Conservation (phyloP, 2,329 filamentous ascomycete species). For the Dactylellina leptospora region DNA sequence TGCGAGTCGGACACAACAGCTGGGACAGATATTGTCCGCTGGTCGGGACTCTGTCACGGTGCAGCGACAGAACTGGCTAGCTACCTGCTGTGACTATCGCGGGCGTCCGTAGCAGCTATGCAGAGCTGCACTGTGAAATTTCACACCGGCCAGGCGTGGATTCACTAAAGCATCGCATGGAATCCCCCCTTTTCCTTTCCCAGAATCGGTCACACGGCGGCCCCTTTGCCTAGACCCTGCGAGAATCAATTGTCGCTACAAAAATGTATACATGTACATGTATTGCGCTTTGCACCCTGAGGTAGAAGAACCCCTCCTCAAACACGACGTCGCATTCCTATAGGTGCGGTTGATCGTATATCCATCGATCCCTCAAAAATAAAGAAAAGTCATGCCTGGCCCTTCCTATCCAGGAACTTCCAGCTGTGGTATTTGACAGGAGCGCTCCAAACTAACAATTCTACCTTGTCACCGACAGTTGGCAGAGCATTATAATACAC, state of each 20-base stretch:
- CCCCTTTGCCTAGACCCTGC: not conserved
- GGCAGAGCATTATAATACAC: constrained; percentile 35
- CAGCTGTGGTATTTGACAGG: not conserved
- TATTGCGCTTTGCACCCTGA: not conserved
- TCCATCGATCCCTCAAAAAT: too few species aligned
- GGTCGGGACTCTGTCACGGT: constrained; percentile 20
- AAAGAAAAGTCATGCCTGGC: constrained; percentile 32
- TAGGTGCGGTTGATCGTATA: constrained; percentile 45
- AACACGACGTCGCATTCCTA: constrained; percentile 26
- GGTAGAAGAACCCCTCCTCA: not conserved
- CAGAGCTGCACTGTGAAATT: constrained; percentile 12
- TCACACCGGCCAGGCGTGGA: constrained; percentile 19
- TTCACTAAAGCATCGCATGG: constrained; percentile 21
- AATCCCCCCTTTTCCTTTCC: constrained; percentile 31
- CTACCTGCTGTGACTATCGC: not conserved
- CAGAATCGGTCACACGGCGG: constrained; percentile 5
- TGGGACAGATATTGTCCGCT: constrained; percentile 2
- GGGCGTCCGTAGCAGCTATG: too few species aligned
- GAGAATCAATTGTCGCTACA: not conserved
- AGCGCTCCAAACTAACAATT: too few species aligned
- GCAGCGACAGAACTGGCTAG: constrained; percentile 6
- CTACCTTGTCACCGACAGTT: constrained; percentile 41
- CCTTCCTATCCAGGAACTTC: constrained; percentile 43
- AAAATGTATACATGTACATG: constrained; percentile 1
- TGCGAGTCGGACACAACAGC: not conserved